Percentiles rank a stretch among this genome's conserved stretches.
Evolutionary conservation across 2,329 filamentous ascomycete species (phyloP).

Genomic region (Fusarium fujikuroi): DNA sequence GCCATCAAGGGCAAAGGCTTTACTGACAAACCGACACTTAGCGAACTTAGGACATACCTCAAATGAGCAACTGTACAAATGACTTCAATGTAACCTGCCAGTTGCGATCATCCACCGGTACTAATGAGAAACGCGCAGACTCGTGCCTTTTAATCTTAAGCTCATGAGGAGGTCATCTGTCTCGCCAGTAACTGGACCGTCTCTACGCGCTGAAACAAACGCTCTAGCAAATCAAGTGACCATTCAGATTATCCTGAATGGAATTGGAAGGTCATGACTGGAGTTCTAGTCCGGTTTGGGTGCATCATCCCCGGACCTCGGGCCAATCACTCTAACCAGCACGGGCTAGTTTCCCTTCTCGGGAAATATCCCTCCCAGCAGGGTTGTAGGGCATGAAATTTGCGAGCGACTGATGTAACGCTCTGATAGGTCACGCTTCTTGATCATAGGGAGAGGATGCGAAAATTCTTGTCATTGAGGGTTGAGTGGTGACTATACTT

Average conservation of each 20-base stretch:
- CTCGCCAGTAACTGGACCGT: neutral
- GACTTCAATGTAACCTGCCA: neutral
- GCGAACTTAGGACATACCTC: too few species aligned
- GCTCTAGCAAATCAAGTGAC: constrained; percentile 2
- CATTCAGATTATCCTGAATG: neutral
- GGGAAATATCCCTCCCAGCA: neutral
- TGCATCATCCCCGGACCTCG: neutral
- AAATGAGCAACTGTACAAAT: neutral
- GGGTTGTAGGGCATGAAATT: neutral
- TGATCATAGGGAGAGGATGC: neutral
- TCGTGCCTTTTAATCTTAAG: neutral
- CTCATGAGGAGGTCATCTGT: neutral
- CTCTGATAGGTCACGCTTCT: constrained; percentile 9
- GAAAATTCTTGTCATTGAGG: neutral
- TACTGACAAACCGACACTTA: accelerated
- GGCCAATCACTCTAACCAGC: neutral
- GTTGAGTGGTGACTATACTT: neutral
- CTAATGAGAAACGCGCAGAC: neutral
- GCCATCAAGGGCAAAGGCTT: accelerated
- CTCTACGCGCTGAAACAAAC: neutral
- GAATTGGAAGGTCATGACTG: neutral
- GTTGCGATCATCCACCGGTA: neutral
- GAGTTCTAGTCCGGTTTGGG: neutral
- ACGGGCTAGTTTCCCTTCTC: constrained; percentile 1
- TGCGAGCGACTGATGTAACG: constrained; percentile 2